Evolutionary conservation across 768 basidiomycete genomes (phyloP).

Genomic region (Strobilomyces dryophilus): DNA sequence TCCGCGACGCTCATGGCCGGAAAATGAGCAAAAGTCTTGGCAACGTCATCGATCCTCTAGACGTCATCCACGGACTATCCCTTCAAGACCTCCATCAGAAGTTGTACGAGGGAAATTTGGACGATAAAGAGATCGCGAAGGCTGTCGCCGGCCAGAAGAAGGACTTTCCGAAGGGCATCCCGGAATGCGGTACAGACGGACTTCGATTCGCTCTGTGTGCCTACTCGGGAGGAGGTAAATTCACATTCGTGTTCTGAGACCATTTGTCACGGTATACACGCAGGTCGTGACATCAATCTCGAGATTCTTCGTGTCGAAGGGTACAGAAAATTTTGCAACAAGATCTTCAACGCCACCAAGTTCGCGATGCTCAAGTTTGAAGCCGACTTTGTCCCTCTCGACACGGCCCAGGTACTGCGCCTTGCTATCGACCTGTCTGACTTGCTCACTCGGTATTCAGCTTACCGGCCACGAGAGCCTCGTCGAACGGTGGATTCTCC

Average conservation of each 20-base stretch:
- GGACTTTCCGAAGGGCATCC: conserved; percentile 98
- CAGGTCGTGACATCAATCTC: conserved; percentile 95
- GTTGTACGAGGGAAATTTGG: conserved; percentile 86
- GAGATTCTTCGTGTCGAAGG: conserved; percentile 96
- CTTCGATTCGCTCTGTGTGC: conserved; percentile 93
- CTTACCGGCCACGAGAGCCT: conserved; percentile 87
- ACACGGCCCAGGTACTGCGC: conserved; percentile 56
- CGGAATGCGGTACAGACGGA: conserved; percentile 97
- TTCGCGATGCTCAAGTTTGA: conserved; percentile 99
- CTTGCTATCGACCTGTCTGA: not conserved
- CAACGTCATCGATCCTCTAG: conserved; percentile 95
- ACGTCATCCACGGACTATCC: conserved; percentile 82
- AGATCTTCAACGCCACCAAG: conserved; percentile 98
- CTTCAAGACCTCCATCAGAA: conserved; percentile 83
- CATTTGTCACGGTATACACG: not conserved
- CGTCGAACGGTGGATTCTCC: conserved; percentile 92
- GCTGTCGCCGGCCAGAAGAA: conserved; percentile 97
- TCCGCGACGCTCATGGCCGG: conserved; percentile 96
- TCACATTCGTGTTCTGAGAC: not conserved
- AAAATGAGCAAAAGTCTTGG: conserved; percentile 99
- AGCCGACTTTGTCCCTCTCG: conserved; percentile 71
- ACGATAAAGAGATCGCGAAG: conserved; percentile 87
- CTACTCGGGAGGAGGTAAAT: conserved; percentile 82
- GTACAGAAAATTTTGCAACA: conserved; percentile 99
- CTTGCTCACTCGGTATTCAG: conserved; percentile 36